Evolutionary conservation across 208 protist species (phyloP), one percentile per base, ranked within the genome.

Genomic region (Leishmania major): DNA sequence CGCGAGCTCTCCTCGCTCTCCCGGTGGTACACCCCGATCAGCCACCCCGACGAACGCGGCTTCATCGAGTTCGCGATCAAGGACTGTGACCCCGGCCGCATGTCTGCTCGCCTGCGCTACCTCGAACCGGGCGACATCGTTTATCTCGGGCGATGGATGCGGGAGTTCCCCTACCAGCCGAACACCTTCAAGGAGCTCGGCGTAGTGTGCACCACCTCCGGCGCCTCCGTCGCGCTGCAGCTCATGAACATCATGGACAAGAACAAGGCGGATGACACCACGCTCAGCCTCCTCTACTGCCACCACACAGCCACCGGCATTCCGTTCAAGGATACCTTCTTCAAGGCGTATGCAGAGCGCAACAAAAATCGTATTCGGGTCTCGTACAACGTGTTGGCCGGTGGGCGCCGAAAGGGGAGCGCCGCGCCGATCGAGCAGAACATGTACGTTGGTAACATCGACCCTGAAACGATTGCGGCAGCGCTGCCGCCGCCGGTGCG

Each of bases 21-120:
- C 49, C 93, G 95, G 37, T 97, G 95, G 93, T 97, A 93, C 85
- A 96, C 95, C 8, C 95, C 95, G 13, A 96, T 96, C 77, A 96
- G 88, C 77, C 95, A 96, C 75, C 95, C 95, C 19, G 75, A 91
- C 49, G 80, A 92, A 84, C 87, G 93, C 10, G 95, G 95, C 8
- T 87, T 91, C 76, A 94, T 97, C 53, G 92, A 96, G 76, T 96
- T 97, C 78, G 95, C 92, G 6, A 95, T 97, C 62, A 92, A 92
- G 49, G 90, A 94, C 71, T 89, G 89, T 66, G 90, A 95, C 79
- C 92, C 92, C 6, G 95, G 95, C 1, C 88, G 91, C 53, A 96
- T 97, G 95, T 93, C 92, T 4, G 87, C 88, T 22, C 86, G 91
- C 3, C 89, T 97, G 70, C 93, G 92, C 35, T 85, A 86, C 55